These are phyloP conservation scores for Naganishia albida DNA, from an alignment of 1,284 basidiomycete genomes.

Conservation along the genomic window DNA sequence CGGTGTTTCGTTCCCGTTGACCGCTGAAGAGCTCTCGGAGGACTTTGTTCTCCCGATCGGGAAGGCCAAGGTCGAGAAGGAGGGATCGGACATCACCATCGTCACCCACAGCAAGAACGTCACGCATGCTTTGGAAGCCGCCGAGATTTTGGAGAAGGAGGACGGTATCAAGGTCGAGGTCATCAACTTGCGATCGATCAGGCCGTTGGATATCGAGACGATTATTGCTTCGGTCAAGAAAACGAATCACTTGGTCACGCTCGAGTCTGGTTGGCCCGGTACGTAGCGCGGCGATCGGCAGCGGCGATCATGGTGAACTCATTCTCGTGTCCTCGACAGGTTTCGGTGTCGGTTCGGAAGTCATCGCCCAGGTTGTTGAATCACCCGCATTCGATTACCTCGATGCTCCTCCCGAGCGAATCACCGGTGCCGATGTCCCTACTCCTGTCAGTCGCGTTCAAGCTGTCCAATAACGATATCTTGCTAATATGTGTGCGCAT, in stretches of 20 bases:
- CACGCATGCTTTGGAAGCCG: conserved; percentile 86
- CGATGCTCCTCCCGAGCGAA: conserved; percentile 94
- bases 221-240: conserved; percentile 97
- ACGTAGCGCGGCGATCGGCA: conserved; percentile 4
- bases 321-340: conserved; percentile 52
- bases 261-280: conserved; percentile 95
- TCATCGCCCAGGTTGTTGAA: conserved; percentile 94
- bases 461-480: neutral
- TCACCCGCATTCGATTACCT: conserved; percentile 95
- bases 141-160: conserved; percentile 88
- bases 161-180: conserved; percentile 94
- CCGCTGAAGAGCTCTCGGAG: conserved; percentile 89
- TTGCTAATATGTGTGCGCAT: neutral
- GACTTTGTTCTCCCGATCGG: conserved; percentile 93
- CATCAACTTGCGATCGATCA: conserved; percentile 82
- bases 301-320: neutral
- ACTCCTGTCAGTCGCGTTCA: conserved; percentile 71
- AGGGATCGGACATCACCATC: conserved; percentile 89
- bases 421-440: conserved; percentile 94
- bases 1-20: conserved; percentile 95
- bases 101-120: conserved; percentile 98
- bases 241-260: conserved; percentile 91
- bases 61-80: conserved; percentile 93
- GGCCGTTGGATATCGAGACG: conserved; percentile 95
- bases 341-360: conserved; percentile 97